Percentiles rank a stretch among this genome's conserved stretches.
These are phyloP conservation scores for Pleurotus citrinopileatus DNA, from an alignment of 768 basidiomycete genomes.

Conservation along the genomic window DNA sequence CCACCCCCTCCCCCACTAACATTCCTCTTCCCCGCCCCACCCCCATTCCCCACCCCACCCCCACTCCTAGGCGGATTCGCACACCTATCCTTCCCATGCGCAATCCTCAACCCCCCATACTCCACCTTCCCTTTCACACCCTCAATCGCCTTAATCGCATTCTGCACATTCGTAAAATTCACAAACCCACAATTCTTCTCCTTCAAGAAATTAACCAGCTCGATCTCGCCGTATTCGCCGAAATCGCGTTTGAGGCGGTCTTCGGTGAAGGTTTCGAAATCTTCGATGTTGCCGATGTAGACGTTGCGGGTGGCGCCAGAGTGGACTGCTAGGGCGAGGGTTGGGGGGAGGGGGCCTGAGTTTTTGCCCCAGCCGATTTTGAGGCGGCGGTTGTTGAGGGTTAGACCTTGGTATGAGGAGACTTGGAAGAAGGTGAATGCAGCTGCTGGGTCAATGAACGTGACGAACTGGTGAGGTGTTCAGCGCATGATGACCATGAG, in stretches of 20 bases:
- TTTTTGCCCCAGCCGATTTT: slow-evolving; percentile 99
- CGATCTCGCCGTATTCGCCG: slow-evolving; percentile 94
- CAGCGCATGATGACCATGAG: no score
- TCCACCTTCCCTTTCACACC: slow-evolving; percentile 90
- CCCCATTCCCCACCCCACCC: slow-evolving; percentile 67
- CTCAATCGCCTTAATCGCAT: slow-evolving; percentile 98
- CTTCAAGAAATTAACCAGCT: slow-evolving; percentile 92
- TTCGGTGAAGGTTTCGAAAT: slow-evolving; percentile 89
- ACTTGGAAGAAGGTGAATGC: slow-evolving; percentile 95
- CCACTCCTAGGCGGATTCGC: slow-evolving; percentile 76
- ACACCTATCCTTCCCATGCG: slow-evolving; percentile 95
- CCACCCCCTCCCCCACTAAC: slow-evolving; percentile 32
- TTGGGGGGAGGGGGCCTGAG: slow-evolving; percentile 81
- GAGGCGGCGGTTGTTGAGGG: slow-evolving; percentile 88
- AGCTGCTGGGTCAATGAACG: slow-evolving; percentile 91
- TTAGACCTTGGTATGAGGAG: slow-evolving; percentile 85
- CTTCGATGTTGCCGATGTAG: slow-evolving; percentile 93
- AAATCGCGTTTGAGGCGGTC: slow-evolving; percentile 92
- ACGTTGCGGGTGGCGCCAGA: slow-evolving; percentile 95
- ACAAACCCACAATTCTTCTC: slow-evolving; percentile 97
- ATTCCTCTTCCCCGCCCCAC: slow-evolving; percentile 48
- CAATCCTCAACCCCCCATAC: slow-evolving; percentile 84
- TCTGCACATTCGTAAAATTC: slow-evolving; percentile 93
- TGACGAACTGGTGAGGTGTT: slow-evolving; percentile 69
- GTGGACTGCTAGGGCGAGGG: slow-evolving; percentile 85